Evolutionary conservation across 2,329 filamentous ascomycete species (phyloP).

Genomic region (Septoria linicola): DNA sequence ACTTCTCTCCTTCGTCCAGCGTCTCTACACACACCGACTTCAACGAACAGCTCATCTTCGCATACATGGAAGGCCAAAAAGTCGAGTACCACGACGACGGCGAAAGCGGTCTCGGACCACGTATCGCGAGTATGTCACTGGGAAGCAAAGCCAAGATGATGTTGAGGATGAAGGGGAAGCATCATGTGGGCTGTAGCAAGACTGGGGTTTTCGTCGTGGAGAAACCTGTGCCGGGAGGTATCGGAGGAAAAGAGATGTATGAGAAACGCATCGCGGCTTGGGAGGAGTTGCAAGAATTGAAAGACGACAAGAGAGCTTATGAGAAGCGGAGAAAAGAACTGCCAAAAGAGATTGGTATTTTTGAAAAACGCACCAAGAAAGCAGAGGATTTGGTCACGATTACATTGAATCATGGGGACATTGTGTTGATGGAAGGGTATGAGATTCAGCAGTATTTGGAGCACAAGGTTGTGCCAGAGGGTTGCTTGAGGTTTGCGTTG

Average conservation of each 20-base stretch:
- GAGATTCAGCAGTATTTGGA: slow-evolving; percentile 61
- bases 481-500: slow-evolving; percentile 56
- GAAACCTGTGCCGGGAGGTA: slow-evolving; percentile 28
- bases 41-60: slow-evolving; percentile 64
- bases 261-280: slow-evolving; percentile 38
- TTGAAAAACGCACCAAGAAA: slow-evolving; percentile 35
- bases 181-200: slow-evolving; percentile 43
- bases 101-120: slow-evolving; percentile 61
- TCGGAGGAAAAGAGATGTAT: slow-evolving; percentile 31
- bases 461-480: slow-evolving; percentile 55
- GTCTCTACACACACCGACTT: slow-evolving; percentile 45
- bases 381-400: slow-evolving; percentile 44
- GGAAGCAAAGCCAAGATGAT: slow-evolving; percentile 60
- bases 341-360: slow-evolving; percentile 41
- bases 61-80: slow-evolving; percentile 60
- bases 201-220: slow-evolving; percentile 37
- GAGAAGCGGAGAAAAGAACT: slow-evolving; percentile 35
- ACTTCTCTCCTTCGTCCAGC: no score
- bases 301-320: slow-evolving; percentile 28
- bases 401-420: slow-evolving; percentile 61
- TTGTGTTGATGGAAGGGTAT: slow-evolving; percentile 63
- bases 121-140: slow-evolving; percentile 61
- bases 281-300: slow-evolving; percentile 30
- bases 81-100: slow-evolving; percentile 69
- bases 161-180: slow-evolving; percentile 57